A percentile compares a stretch with the other conserved stretches of the same genome.
These are phyloP conservation scores for Candida sphagnicola DNA, from an alignment of 805 yeast genomes.

Conservation along the genomic window DNA sequence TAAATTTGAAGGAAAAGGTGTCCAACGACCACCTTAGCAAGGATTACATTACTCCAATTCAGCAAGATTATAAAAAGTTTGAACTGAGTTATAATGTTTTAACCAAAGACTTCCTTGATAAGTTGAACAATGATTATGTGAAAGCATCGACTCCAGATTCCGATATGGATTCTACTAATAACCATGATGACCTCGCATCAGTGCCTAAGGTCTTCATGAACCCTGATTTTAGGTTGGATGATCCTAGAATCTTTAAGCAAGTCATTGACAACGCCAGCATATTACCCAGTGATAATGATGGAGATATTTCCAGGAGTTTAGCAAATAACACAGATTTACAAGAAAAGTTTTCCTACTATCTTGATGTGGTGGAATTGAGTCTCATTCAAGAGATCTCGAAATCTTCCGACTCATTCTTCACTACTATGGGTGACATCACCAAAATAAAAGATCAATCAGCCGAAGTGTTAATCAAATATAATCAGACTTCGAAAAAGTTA, in stretches of 20 bases:
- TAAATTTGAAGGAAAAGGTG: constrained; percentile 24
- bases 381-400: constrained; percentile 78
- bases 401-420: constrained; percentile 81
- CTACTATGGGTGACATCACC: constrained; percentile 76
- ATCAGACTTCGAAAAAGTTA: constrained; percentile 44
- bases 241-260: constrained; percentile 76
- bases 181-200: constrained; percentile 5
- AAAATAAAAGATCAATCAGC: constrained; percentile 54
- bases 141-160: neutral
- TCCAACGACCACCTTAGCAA: constrained; percentile 16
- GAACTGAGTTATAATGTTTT: constrained; percentile 34
- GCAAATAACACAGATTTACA: constrained; percentile 58
- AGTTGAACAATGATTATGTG: constrained; percentile 17
- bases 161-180: constrained; percentile 1
- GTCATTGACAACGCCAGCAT: constrained; percentile 59
- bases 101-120: constrained; percentile 34
- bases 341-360: constrained; percentile 73
- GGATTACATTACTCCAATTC: constrained; percentile 15
- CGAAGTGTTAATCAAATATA: constrained; percentile 45
- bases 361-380: constrained; percentile 81
- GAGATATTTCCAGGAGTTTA: constrained; percentile 21
- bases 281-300: constrained; percentile 22
- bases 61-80: constrained; percentile 29
- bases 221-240: constrained; percentile 73
- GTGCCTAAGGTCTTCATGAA: constrained; percentile 72